Evolutionary conservation across 495 filamentous ascomycete species (phyloP).

Genomic region (Physcia stellaris): DNA sequence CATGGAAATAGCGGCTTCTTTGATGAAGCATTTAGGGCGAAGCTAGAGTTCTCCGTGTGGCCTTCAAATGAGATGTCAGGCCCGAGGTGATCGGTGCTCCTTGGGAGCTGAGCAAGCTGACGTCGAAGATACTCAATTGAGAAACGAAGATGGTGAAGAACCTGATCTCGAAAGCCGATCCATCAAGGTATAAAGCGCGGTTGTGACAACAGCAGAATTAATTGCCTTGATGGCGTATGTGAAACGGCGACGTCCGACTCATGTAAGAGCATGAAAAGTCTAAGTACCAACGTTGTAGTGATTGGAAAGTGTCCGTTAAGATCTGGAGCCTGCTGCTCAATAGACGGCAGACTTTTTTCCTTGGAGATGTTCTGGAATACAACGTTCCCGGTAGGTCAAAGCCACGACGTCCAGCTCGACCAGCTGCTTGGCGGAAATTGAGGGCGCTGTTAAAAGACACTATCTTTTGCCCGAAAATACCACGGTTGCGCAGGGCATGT

Average conservation of each 20-base stretch:
- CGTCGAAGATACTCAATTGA: conserved; percentile 68
- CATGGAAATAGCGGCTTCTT: conserved; percentile 53
- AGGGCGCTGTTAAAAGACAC: conserved; percentile 56
- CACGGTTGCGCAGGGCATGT: conserved; percentile 76
- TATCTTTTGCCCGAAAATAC: conserved; percentile 65
- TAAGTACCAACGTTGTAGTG: conserved; percentile 56
- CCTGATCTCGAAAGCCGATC: conserved; percentile 45
- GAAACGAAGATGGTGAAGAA: conserved; percentile 63
- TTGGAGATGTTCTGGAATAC: conserved; percentile 47
- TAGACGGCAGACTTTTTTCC: conserved; percentile 42
- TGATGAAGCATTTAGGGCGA: conserved; percentile 61
- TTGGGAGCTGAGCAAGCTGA: conserved; percentile 42
- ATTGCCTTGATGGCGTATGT: conserved; percentile 45
- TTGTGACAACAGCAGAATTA: conserved; percentile 52
- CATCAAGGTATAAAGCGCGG: conserved; percentile 55
- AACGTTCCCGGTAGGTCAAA: conserved; percentile 73
- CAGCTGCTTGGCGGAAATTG: conserved; percentile 62
- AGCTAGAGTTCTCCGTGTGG: conserved; percentile 57
- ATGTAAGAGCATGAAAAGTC: conserved; percentile 51
- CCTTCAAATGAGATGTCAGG: conserved; percentile 53
- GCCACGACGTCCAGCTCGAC: conserved; percentile 64
- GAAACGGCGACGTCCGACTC: conserved; percentile 47
- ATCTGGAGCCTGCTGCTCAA: conserved; percentile 57
- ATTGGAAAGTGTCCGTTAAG: conserved; percentile 68
- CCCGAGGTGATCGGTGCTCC: conserved; percentile 57